A percentile compares a stretch with the other conserved stretches of the same genome.
phyloP scores from a whole-genome alignment of 1,284 basidiomycete species.

The Anthracocystis setariae region DNA sequence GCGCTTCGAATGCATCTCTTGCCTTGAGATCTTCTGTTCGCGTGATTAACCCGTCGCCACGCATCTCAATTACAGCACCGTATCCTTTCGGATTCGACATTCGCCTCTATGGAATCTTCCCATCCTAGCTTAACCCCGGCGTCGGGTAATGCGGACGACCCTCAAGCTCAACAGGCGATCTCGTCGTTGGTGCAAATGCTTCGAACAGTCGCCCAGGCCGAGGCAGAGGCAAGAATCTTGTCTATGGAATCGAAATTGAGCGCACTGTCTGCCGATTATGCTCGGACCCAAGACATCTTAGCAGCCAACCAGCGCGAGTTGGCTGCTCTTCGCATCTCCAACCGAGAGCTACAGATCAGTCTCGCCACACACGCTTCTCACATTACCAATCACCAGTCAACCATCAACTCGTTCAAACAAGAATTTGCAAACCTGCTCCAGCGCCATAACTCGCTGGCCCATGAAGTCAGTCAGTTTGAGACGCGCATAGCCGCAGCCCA shows the following conservation, averaged over 20 bases:
- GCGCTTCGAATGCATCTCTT: too few species aligned
- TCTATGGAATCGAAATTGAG: background rate
- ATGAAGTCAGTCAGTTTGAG: slow-evolving; percentile 6
- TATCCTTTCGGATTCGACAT: background rate
- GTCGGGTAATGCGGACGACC: background rate
- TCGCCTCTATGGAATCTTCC: background rate
- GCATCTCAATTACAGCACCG: too few species aligned
- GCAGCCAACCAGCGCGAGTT: slow-evolving; percentile 5
- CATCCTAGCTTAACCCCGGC: background rate
- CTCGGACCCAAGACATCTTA: background rate
- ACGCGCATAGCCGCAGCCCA: slow-evolving; percentile 2
- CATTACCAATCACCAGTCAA: background rate
- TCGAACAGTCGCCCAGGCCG: background rate
- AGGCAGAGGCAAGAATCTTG: slow-evolving; percentile 5
- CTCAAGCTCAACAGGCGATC: slow-evolving; percentile 5
- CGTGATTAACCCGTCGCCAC: too few species aligned
- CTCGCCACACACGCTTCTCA: background rate
- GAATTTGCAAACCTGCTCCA: background rate
- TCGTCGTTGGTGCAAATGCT: background rate
- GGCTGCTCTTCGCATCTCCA: background rate
- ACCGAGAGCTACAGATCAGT: background rate
- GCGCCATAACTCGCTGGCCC: background rate
- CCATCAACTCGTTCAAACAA: background rate
- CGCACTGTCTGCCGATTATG: background rate
- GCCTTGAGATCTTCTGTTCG: too few species aligned